phyloP scores from a whole-genome alignment of 2,329 filamentous ascomycete genomes.

The Chaetomiaceae sp. region DNA sequence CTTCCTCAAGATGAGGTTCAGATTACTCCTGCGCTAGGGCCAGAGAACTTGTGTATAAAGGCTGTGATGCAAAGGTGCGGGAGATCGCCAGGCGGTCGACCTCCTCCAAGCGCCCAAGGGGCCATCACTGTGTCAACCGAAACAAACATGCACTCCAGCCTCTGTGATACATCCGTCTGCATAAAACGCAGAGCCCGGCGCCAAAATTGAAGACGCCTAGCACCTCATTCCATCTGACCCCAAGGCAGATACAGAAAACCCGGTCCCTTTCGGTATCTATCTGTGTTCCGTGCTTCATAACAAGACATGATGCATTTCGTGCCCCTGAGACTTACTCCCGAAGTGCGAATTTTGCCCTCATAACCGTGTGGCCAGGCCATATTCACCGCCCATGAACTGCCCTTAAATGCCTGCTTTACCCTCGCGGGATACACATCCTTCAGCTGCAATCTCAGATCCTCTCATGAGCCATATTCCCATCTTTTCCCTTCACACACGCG shows the following conservation, averaged over 20 bases:
- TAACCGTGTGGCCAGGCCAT: slow-evolving; percentile 10
- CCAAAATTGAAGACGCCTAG: slow-evolving; percentile 5
- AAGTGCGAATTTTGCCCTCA: slow-evolving; percentile 8
- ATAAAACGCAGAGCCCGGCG: slow-evolving; percentile 10
- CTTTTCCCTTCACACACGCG: background rate
- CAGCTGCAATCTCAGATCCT: background rate
- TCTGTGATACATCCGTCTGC: slow-evolving; percentile 18
- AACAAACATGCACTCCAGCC: slow-evolving; percentile 15
- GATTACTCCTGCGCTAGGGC: background rate
- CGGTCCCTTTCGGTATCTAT: slow-evolving; percentile 25
- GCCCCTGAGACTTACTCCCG: slow-evolving; percentile 7
- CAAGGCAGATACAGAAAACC: slow-evolving; percentile 7
- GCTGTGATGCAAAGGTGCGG: no score
- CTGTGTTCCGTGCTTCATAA: slow-evolving; percentile 13
- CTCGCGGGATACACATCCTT: background rate
- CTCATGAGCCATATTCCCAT: background rate
- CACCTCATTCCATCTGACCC: background rate
- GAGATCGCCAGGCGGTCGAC: background rate
- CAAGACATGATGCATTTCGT: slow-evolving; percentile 9
- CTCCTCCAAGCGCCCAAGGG: slow-evolving; percentile 17
- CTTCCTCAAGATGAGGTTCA: background rate
- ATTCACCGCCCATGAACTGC: background rate
- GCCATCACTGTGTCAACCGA: slow-evolving; percentile 9
- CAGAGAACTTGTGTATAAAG: no score
- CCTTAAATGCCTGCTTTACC: background rate